Evolutionary conservation across 495 filamentous ascomycete species (phyloP).

Genomic region (Acidiella bohemica): DNA sequence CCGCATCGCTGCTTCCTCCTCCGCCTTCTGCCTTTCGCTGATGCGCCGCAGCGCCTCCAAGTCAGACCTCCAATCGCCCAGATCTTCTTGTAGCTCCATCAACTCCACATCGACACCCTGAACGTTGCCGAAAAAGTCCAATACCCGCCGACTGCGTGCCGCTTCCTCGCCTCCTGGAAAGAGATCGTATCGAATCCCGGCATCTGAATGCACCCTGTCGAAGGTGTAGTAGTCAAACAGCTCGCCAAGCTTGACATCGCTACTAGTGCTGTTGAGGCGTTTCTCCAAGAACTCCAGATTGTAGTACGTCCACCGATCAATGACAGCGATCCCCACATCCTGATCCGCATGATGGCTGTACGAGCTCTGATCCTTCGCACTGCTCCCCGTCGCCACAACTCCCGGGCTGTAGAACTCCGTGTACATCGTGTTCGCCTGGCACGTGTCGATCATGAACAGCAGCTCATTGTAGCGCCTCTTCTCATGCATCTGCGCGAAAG

Average conservation of each 20-base stretch:
- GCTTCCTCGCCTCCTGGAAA: conserved; percentile 67
- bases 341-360: conserved; percentile 97
- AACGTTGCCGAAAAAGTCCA: conserved; percentile 97
- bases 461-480: conserved; percentile 94
- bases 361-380: conserved; percentile 81
- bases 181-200: conserved; percentile 86
- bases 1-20: conserved; percentile 36
- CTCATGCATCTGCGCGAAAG: conserved; percentile 99
- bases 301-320: conserved; percentile 97
- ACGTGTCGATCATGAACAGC: conserved; percentile 99
- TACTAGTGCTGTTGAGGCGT: conserved; percentile 66
- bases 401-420: conserved; percentile 93
- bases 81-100: not conserved
- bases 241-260: conserved; percentile 78
- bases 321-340: conserved; percentile 94
- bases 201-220: conserved; percentile 81
- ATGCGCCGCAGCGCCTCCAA: conserved; percentile 45
- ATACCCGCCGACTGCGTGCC: conserved; percentile 60
- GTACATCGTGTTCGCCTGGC: conserved; percentile 98
- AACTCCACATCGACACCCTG: conserved; percentile 84
- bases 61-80: conserved; percentile 53
- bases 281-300: conserved; percentile 94
- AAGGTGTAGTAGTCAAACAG: conserved; percentile 93
- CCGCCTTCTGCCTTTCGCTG: conserved; percentile 28
- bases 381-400: conserved; percentile 89